A percentile compares a stretch with the other conserved stretches of the same genome.
Evolutionary conservation across 306 rosid genomes (phyloP).

Genomic region (Cicer pinnatifidum): DNA sequence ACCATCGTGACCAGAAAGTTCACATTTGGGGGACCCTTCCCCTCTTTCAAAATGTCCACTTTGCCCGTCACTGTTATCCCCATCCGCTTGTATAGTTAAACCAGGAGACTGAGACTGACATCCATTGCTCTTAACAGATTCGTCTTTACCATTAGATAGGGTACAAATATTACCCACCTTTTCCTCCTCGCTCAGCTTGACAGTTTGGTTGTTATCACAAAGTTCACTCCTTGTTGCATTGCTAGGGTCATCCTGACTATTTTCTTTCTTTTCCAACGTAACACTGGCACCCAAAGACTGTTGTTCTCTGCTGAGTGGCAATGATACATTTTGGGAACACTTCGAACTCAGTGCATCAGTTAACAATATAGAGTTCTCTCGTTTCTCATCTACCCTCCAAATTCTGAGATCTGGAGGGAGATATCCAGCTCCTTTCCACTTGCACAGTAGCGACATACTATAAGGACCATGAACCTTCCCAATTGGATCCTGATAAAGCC

Average conservation of each 20-base stretch:
- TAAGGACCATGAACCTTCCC: conserved; percentile 87
- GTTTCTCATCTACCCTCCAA: conserved; percentile 71
- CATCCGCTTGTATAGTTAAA: conserved; percentile 54
- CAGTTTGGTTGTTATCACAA: conserved; percentile 41
- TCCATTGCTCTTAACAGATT: conserved; percentile 56
- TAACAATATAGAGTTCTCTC: conserved; percentile 55
- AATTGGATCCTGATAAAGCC: conserved; percentile 83
- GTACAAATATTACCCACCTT: conserved; percentile 50
- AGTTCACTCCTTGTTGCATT: conserved; percentile 44
- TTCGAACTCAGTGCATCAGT: conserved; percentile 58
- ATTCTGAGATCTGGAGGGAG: conserved; percentile 72
- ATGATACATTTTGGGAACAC: conserved; percentile 44
- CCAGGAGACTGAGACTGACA: conserved; percentile 56
- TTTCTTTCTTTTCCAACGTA: conserved; percentile 48
- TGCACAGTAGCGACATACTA: conserved; percentile 61
- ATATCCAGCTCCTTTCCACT: conserved; percentile 60
- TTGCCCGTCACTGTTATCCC: conserved; percentile 53
- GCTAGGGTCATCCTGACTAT: conserved; percentile 43
- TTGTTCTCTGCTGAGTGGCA: conserved; percentile 44
- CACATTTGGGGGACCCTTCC: conserved; percentile 52
- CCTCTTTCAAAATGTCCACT: conserved; percentile 48
- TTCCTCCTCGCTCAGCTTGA: conserved; percentile 47
- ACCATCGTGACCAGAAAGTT: conserved; percentile 43
- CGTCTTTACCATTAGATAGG: conserved; percentile 51
- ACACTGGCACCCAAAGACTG: conserved; percentile 38